phyloP scores from a whole-genome alignment of 2,329 filamentous ascomycete genomes.

The Ophiognomonia clavigignenti-juglandacearum region DNA sequence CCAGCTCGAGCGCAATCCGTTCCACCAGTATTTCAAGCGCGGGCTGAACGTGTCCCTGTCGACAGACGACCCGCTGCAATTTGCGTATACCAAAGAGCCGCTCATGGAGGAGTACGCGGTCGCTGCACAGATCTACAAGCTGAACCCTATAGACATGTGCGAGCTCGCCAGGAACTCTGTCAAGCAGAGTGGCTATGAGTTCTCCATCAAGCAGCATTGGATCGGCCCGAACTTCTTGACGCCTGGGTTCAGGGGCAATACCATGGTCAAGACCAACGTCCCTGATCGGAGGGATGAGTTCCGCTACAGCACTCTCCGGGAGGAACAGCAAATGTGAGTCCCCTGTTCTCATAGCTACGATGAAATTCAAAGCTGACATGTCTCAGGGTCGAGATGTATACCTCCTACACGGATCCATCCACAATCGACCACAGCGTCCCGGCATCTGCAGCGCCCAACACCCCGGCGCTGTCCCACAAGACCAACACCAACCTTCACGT shows the following conservation, averaged over 20 bases:
- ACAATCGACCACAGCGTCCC: conserved; percentile 1
- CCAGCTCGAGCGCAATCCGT: conserved; percentile 94
- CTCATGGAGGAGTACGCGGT: conserved; percentile 98
- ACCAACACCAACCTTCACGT: conserved; percentile 11
- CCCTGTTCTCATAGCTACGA: neutral
- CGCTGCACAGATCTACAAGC: conserved; percentile 96
- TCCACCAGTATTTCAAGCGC: conserved; percentile 90
- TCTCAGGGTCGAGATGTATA: conserved; percentile 38
- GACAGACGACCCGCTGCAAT: conserved; percentile 94
- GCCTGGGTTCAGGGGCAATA: conserved; percentile 79
- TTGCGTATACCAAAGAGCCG: conserved; percentile 97
- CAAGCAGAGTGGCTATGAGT: conserved; percentile 88
- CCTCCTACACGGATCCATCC: conserved; percentile 24
- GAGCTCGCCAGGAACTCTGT: conserved; percentile 96
- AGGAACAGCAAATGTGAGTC: conserved; percentile 79
- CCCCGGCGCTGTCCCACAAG: conserved; percentile 21
- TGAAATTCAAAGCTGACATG: conserved; percentile 3
- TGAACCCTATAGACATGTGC: conserved; percentile 96
- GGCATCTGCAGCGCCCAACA: conserved; percentile 14
- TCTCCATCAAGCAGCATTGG: conserved; percentile 86
- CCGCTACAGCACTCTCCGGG: conserved; percentile 76
- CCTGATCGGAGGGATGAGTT: conserved; percentile 90
- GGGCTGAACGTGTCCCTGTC: conserved; percentile 94
- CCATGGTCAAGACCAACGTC: conserved; percentile 93
- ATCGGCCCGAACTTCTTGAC: conserved; percentile 72